A percentile compares a stretch with the other conserved stretches of the same genome.
Evolutionary conservation across 1,284 basidiomycete species (phyloP).

Genomic region (Boletus mariae): DNA sequence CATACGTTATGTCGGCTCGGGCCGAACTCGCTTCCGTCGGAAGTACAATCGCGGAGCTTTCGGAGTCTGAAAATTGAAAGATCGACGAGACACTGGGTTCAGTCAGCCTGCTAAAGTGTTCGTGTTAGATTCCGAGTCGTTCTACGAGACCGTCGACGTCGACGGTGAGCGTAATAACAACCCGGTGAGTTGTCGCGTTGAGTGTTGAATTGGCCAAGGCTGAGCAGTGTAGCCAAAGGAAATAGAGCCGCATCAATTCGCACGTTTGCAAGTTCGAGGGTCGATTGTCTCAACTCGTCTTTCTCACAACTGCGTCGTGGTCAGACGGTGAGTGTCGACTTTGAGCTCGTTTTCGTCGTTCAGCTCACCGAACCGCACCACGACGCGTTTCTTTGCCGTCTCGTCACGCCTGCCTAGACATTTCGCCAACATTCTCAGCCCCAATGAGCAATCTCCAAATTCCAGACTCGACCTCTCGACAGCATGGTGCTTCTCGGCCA

Average conservation of each 20-base stretch:
- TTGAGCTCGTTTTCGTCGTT: background rate
- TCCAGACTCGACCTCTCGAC: conserved; percentile 49
- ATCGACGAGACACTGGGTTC: conserved; percentile 6
- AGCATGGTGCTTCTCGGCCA: conserved; percentile 34
- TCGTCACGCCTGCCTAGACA: background rate
- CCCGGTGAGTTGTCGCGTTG: conserved; percentile 10
- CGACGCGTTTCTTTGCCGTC: background rate
- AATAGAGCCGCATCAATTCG: conserved; percentile 24
- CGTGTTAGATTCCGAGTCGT: background rate
- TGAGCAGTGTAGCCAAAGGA: conserved; percentile 12
- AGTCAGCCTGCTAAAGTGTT: background rate
- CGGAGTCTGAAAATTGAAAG: conserved; percentile 28
- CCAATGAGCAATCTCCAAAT: conserved; percentile 42
- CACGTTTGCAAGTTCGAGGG: conserved; percentile 24
- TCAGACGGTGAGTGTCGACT: background rate
- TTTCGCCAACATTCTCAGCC: background rate
- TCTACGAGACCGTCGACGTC: background rate
- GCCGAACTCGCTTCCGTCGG: conserved; percentile 21
- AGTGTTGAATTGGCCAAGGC: background rate
- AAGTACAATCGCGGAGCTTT: conserved; percentile 5
- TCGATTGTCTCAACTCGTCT: no score
- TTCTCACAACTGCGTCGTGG: background rate
- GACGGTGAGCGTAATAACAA: background rate
- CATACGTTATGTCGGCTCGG: conserved; percentile 10
- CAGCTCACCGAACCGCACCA: no score